Conservation (phyloP, 2,329 filamentous ascomycete genomes). For the Fusarium chlamydosporum region DNA sequence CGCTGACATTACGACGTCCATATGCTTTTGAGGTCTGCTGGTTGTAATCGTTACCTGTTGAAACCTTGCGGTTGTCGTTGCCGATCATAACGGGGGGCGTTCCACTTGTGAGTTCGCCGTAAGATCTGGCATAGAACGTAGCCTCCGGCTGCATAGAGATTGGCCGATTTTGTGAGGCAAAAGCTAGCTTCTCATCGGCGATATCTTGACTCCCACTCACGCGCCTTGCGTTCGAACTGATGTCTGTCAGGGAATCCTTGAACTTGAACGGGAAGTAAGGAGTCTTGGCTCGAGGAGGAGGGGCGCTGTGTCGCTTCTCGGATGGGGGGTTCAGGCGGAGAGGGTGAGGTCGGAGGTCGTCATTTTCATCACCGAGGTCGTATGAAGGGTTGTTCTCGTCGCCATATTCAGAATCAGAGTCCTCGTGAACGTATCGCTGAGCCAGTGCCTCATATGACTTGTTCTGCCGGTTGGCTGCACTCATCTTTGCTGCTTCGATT, state of each 20-base stretch:
- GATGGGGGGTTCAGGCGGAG: conserved; percentile 65
- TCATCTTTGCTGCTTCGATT: conserved; percentile 56
- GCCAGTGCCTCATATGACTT: conserved; percentile 63
- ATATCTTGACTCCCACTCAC: conserved; percentile 63
- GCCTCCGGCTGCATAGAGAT: conserved; percentile 66
- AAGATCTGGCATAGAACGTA: conserved; percentile 69
- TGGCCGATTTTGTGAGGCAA: conserved; percentile 48
- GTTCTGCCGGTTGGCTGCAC: conserved; percentile 52
- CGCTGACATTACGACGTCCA: conserved; percentile 75
- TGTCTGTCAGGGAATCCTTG: conserved; percentile 59
- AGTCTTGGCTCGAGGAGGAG: conserved; percentile 40
- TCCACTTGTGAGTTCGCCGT: conserved; percentile 68
- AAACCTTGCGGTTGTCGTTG: conserved; percentile 67
- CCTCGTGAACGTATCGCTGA: conserved; percentile 61
- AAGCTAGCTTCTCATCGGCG: conserved; percentile 56
- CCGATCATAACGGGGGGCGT: conserved; percentile 70
- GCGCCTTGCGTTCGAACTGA: conserved; percentile 61
- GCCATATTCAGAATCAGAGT: conserved; percentile 60
- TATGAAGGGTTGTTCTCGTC: conserved; percentile 55
- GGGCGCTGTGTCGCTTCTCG: conserved; percentile 23
- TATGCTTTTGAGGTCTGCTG: conserved; percentile 53
- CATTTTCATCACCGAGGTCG: conserved; percentile 49
- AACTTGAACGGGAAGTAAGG: conserved; percentile 43
- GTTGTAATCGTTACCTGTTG: conserved; percentile 70
- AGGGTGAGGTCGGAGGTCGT: conserved; percentile 64